phyloP scores from a whole-genome alignment of 306 rosid species.

The Rosa chinensis region DNA sequence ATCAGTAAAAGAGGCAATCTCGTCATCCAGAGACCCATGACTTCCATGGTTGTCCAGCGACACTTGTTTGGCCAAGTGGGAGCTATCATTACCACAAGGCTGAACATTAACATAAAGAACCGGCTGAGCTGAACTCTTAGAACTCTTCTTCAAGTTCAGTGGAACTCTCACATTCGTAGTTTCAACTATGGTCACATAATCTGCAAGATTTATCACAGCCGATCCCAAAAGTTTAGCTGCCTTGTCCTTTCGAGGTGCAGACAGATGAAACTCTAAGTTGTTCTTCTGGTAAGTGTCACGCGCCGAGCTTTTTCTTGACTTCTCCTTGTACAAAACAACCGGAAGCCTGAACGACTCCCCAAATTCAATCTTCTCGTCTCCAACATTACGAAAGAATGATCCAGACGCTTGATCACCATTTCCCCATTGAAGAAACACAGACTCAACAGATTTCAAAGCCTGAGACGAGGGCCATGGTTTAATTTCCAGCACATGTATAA shows the following conservation, averaged over 20 bases:
- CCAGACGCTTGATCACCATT: constrained; percentile 61
- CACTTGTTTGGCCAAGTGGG: constrained; percentile 50
- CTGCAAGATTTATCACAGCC: constrained; percentile 63
- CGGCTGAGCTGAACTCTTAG: constrained; percentile 51
- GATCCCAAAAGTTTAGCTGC: constrained; percentile 61
- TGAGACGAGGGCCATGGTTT: constrained; percentile 78
- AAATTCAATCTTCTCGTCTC: constrained; percentile 46
- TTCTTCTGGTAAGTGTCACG: constrained; percentile 61
- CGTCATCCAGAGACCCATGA: constrained; percentile 48
- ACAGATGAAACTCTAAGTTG: constrained; percentile 59
- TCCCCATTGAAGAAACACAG: constrained; percentile 70
- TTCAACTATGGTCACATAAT: constrained; percentile 57
- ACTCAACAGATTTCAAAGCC: constrained; percentile 48
- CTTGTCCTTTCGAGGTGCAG: constrained; percentile 52
- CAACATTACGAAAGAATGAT: constrained; percentile 34
- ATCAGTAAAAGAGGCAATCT: constrained; percentile 72
- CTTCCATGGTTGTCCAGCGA: constrained; percentile 48
- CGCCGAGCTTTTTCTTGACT: constrained; percentile 48
- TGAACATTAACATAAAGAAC: constrained; percentile 59
- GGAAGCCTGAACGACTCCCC: constrained; percentile 59
- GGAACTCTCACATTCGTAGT: constrained; percentile 34
- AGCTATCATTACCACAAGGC: constrained; percentile 49
- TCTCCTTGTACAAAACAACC: constrained; percentile 43
- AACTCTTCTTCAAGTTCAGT: constrained; percentile 63
- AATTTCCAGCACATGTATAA: constrained; percentile 62